Evolutionary conservation across 2,329 filamentous ascomycete species (phyloP).

Genomic region (Exophiala alcalophila): DNA sequence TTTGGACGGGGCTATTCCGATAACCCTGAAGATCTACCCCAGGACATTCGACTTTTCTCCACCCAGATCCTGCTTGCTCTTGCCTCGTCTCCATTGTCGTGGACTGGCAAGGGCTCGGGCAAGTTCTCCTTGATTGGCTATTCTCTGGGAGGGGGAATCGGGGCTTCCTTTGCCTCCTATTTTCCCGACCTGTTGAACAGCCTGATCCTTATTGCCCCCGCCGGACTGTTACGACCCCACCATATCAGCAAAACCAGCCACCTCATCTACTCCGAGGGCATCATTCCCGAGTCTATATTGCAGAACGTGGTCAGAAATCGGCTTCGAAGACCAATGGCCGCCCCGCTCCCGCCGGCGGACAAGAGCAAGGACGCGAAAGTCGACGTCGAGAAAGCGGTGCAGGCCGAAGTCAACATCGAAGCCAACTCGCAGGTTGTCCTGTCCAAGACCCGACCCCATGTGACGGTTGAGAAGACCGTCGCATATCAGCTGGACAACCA

Average conservation of each 20-base stretch:
- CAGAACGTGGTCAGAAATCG: constrained; percentile 51
- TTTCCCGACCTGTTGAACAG: constrained; percentile 66
- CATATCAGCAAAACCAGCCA: constrained; percentile 61
- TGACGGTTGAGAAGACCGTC: constrained; percentile 62
- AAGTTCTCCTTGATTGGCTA: constrained; percentile 74
- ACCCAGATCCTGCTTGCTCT: constrained; percentile 70
- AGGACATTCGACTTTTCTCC: constrained; percentile 71
- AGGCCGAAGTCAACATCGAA: constrained; percentile 40
- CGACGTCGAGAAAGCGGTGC: constrained; percentile 41
- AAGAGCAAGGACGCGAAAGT: constrained; percentile 36
- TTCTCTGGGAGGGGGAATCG: constrained; percentile 73
- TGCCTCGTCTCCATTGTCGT: constrained; percentile 65
- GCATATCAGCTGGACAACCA: constrained; percentile 68
- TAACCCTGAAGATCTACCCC: constrained; percentile 61
- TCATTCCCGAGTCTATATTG: constrained; percentile 59
- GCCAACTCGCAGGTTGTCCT: constrained; percentile 47
- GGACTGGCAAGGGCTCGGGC: constrained; percentile 53
- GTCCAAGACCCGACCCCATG: constrained; percentile 49
- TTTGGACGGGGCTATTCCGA: constrained; percentile 74
- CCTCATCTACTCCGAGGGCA: constrained; percentile 59
- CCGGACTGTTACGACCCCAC: constrained; percentile 67
- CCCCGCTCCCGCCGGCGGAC: constrained; percentile 29
- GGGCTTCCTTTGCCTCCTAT: constrained; percentile 65
- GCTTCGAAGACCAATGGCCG: constrained; percentile 45
- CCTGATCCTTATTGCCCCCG: constrained; percentile 74